These are phyloP conservation scores for Aspergillus puulaauensis DNA, from an alignment of 2,329 filamentous ascomycete genomes.

Conservation along the genomic window DNA sequence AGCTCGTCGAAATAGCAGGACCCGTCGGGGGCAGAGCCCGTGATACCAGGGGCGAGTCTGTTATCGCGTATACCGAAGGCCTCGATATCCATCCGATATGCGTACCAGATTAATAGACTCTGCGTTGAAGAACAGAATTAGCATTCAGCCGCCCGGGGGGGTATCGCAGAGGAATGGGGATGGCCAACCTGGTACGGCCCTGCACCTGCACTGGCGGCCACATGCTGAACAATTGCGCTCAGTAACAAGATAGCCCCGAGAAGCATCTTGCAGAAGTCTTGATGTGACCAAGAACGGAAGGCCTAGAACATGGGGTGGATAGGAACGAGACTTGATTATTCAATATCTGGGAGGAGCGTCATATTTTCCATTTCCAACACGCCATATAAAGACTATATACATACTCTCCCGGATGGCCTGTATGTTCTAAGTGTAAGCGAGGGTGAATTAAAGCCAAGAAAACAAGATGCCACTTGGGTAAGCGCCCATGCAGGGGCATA, in stretches of 20 bases:
- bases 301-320: no score
- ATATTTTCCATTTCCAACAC: no score
- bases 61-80: not conserved
- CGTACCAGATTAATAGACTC: not conserved
- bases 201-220: not conserved
- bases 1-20: constrained; percentile 1
- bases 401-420: no score
- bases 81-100: not conserved
- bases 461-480: no score
- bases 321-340: no score
- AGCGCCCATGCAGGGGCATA: no score
- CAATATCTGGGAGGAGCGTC: no score
- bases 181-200: not conserved
- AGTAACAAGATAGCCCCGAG: not conserved
- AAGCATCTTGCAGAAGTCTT: not conserved
- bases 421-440: no score
- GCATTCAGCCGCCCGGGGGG: not conserved
- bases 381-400: no score
- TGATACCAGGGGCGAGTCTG: not conserved
- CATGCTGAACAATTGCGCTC: not conserved
- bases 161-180: not conserved
- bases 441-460: no score
- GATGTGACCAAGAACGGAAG: no score
- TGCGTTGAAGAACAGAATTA: not conserved
- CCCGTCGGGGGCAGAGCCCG: not conserved